These are phyloP conservation scores for Aspergillus novofumigatus DNA, from an alignment of 2,329 filamentous ascomycete genomes.

Conservation along the genomic window DNA sequence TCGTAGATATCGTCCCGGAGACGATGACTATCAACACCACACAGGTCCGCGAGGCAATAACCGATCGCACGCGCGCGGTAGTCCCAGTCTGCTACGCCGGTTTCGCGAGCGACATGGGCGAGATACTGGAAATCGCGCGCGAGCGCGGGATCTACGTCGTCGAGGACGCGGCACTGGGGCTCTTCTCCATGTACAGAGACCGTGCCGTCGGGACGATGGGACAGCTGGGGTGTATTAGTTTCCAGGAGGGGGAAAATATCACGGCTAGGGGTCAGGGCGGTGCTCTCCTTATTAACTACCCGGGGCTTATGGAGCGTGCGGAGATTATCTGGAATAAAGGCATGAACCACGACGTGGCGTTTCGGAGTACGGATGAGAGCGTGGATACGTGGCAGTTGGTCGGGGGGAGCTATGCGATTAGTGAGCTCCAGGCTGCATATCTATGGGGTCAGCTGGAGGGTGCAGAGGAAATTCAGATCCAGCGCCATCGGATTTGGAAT, in stretches of 20 bases:
- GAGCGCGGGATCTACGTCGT: slow-evolving; percentile 7
- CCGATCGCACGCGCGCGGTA: slow-evolving; percentile 8
- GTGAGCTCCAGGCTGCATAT: slow-evolving; percentile 12
- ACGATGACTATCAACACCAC: slow-evolving; percentile 11
- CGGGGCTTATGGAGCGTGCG: slow-evolving; percentile 2
- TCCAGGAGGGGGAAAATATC: slow-evolving; percentile 15
- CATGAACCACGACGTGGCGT: slow-evolving; percentile 5
- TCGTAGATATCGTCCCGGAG: slow-evolving; percentile 9
- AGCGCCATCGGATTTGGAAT: slow-evolving; percentile 5
- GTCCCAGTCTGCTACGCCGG: slow-evolving; percentile 15
- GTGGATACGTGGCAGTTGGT: slow-evolving; percentile 10
- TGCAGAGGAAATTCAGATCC: slow-evolving; percentile 2
- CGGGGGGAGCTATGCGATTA: slow-evolving; percentile 6
- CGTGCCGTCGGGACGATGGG: slow-evolving; percentile 14
- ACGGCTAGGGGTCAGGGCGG: slow-evolving; percentile 13
- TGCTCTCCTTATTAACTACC: slow-evolving; percentile 11
- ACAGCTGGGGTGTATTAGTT: slow-evolving; percentile 13
- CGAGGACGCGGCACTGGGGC: slow-evolving; percentile 14
- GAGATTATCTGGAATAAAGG: slow-evolving; percentile 10
- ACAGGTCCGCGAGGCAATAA: slow-evolving; percentile 6
- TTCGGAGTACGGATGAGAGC: slow-evolving; percentile 8
- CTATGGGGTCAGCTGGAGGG: slow-evolving; percentile 10
- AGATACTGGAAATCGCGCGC: slow-evolving; percentile 5
- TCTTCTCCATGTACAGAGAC: slow-evolving; percentile 7
- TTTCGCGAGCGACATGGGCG: slow-evolving; percentile 12